Evolutionary conservation across 257 asterid genomes (phyloP).

Genomic region (Solanum megistacrolobum): DNA sequence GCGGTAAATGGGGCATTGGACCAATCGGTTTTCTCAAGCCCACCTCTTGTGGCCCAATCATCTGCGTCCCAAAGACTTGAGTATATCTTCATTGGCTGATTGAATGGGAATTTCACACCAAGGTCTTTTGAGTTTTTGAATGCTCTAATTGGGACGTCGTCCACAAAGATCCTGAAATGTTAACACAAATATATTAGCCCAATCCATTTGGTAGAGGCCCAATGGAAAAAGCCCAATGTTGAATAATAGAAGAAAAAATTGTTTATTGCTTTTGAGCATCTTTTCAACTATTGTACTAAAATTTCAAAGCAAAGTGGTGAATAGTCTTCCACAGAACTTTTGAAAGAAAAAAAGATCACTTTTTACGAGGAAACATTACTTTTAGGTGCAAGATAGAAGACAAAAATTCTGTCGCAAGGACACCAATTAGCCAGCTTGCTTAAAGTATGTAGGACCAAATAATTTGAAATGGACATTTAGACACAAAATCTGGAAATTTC

Average conservation of each 20-base stretch:
- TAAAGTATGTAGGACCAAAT: not conserved
- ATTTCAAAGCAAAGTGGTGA: not conserved
- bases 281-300: not conserved
- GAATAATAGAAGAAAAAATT: not conserved
- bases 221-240: not conserved
- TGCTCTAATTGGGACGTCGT: slow-evolving; percentile 17
- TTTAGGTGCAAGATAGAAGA: not conserved
- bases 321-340: not conserved
- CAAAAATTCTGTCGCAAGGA: not conserved
- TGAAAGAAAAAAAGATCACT: not conserved
- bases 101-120: slow-evolving; percentile 26
- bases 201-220: not conserved
- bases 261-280: not conserved
- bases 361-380: not conserved
- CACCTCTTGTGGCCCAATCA: slow-evolving; percentile 42
- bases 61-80: slow-evolving; percentile 36
- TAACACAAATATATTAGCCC: not conserved
- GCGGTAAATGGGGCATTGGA: slow-evolving; percentile 31
- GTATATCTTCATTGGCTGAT: slow-evolving; percentile 35
- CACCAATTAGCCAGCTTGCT: not conserved
- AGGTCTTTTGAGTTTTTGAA: slow-evolving; percentile 26
- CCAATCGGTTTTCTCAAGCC: slow-evolving; percentile 30
- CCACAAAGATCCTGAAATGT: slow-evolving; percentile 27
- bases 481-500: not conserved
- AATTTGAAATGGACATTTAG: not conserved